Evolutionary conservation across 495 filamentous ascomycete genomes (phyloP).

Genomic region (Penicillium manginii): DNA sequence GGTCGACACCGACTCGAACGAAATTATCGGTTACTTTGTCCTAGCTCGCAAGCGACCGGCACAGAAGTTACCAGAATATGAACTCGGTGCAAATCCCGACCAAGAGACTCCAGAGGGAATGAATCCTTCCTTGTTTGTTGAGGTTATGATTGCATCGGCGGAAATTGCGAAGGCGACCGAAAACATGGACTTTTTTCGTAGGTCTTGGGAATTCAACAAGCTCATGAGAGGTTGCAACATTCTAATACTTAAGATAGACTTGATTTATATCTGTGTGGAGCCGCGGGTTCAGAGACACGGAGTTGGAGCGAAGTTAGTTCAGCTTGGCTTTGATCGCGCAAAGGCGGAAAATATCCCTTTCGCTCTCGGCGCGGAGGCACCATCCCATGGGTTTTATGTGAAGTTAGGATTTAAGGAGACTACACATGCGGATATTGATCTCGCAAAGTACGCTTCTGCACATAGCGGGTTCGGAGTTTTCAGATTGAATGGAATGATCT

Average conservation of each 20-base stretch:
- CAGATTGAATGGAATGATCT: slow-evolving; percentile 24
- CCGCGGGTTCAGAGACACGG: slow-evolving; percentile 15
- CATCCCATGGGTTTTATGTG: slow-evolving; percentile 20
- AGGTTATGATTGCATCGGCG: slow-evolving; percentile 9
- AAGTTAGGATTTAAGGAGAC: slow-evolving; percentile 22
- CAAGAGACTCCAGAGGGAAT: slow-evolving; percentile 14
- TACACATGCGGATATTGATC: slow-evolving; percentile 26
- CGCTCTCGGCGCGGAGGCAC: slow-evolving; percentile 20
- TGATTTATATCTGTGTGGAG: slow-evolving; percentile 26
- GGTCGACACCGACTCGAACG: slow-evolving; percentile 17
- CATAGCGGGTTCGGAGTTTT: slow-evolving; percentile 27
- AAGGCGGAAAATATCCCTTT: slow-evolving; percentile 15
- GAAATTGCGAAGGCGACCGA: slow-evolving; percentile 11
- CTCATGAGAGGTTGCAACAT: background rate
- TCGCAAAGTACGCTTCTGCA: slow-evolving; percentile 22
- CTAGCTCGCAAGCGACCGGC: slow-evolving; percentile 7
- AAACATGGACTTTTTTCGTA: slow-evolving; percentile 22
- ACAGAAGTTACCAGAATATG: background rate
- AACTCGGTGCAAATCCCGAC: background rate
- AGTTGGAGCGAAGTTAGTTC: slow-evolving; percentile 20
- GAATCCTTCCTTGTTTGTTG: slow-evolving; percentile 16
- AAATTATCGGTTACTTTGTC: slow-evolving; percentile 26
- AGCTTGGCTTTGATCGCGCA: slow-evolving; percentile 18
- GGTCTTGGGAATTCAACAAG: background rate
- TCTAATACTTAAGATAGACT: slow-evolving; percentile 8